Evolutionary conservation across 306 rosid species (phyloP).

Genomic region (Prunus mongolica): DNA sequence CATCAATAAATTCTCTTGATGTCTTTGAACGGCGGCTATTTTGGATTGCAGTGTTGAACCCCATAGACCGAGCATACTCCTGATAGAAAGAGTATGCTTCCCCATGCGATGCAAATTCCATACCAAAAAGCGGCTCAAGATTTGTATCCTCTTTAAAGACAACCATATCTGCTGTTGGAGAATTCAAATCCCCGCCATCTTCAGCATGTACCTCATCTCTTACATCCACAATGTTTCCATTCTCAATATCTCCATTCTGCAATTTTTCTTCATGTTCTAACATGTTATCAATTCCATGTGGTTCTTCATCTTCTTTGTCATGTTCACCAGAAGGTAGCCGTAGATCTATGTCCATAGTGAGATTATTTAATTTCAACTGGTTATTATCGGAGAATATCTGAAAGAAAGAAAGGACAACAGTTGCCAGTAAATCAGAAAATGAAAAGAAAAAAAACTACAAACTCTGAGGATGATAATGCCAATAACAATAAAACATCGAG

Average conservation of each 20-base stretch:
- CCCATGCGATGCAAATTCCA: slow-evolving; percentile 96
- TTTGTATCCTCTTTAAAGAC: slow-evolving; percentile 83
- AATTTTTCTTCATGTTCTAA: slow-evolving; percentile 74
- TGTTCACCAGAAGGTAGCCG: slow-evolving; percentile 91
- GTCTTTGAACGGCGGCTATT: slow-evolving; percentile 98
- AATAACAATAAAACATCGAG: not conserved
- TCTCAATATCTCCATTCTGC: slow-evolving; percentile 67
- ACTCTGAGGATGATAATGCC: not conserved
- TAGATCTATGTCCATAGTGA: slow-evolving; percentile 88
- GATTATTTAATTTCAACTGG: slow-evolving; percentile 28
- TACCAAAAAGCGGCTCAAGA: slow-evolving; percentile 98
- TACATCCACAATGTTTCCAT: slow-evolving; percentile 54
- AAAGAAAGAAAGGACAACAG: slow-evolving; percentile 27
- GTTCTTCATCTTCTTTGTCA: slow-evolving; percentile 79
- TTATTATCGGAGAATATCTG: slow-evolving; percentile 47
- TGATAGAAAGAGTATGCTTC: slow-evolving; percentile 98
- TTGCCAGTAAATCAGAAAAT: not conserved
- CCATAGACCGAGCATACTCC: slow-evolving; percentile 98
- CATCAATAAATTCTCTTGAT: slow-evolving; percentile 96
- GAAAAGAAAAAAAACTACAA: not conserved
- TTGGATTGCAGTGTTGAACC: slow-evolving; percentile 96
- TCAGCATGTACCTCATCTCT: slow-evolving; percentile 54
- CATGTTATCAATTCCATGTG: slow-evolving; percentile 63
- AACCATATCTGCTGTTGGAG: slow-evolving; percentile 58
- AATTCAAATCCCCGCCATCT: slow-evolving; percentile 79